Base-by-base conservation (phyloP, 768 basidiomycete species). In the Leccinum obscurum region DNA sequence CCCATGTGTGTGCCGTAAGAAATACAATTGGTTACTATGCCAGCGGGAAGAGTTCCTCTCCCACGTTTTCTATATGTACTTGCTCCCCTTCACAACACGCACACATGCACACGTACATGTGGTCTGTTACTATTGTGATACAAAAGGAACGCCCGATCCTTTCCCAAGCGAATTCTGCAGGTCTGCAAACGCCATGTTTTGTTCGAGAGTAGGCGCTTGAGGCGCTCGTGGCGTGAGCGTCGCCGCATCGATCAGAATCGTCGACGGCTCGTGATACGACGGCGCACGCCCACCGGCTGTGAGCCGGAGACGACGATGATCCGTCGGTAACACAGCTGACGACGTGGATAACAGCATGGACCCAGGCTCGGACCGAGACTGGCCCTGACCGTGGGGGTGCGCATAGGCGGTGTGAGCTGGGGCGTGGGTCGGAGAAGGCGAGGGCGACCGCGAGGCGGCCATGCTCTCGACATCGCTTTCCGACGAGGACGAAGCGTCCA, bases 171-270 rank as follows among this genome's bases (percentile, higher is more conserved):
- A 83, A 52, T 81, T 82, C 62, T 84, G 83, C 44, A 87, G 77
- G 17, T 82, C 86, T 51, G 87, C 89, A 63, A 90, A 93, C 6
- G 90, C 90, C 87, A 92, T 89, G 65, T 88, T 90, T 74, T 93
- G 90, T 70, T 91, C 90, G 50, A 92, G 77, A 11, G 90, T 91
- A 4, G 90, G 86, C 30, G 83, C 82, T 59, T 81, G 84, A 32
- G 78, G 73, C 55, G 75, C 73, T 56, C 79, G 79, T 10, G 80
- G 80, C 4, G 77, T 54, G 17, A 75, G 69, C 3, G 76, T 74
- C 2, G 78, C 67, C 8, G 78, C 68, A 26, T 77, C 75, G 59
- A 76, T 72, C 54, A 77, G 72, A 26, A 76, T 76, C 14, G 75
- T 76, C 22, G 78, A 77, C 6, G 73, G 67, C 26, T 74, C 73